Evolutionary conservation across 2,329 filamentous ascomycete species (phyloP).

Genomic region (Rhinocladiella similis): DNA sequence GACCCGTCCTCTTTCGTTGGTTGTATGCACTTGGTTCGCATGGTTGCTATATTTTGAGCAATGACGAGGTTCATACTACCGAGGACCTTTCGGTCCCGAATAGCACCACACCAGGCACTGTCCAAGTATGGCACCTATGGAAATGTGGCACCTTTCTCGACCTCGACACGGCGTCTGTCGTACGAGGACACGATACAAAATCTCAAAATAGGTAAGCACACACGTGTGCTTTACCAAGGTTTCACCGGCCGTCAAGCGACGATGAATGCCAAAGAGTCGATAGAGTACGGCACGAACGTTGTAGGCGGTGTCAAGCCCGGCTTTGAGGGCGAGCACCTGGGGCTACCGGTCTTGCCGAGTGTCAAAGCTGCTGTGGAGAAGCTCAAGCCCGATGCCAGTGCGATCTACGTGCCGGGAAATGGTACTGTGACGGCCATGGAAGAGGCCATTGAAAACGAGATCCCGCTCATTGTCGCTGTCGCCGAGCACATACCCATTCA

Average conservation of each 20-base stretch:
- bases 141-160: conserved; percentile 27
- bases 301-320: conserved; percentile 76
- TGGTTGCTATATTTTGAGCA: neutral
- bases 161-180: conserved; percentile 6
- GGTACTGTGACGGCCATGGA: conserved; percentile 72
- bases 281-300: conserved; percentile 77
- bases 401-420: conserved; percentile 76
- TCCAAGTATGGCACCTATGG: conserved; percentile 18
- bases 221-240: conserved; percentile 68
- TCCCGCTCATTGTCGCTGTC: conserved; percentile 75
- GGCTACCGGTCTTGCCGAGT: conserved; percentile 68
- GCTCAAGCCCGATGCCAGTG: conserved; percentile 73
- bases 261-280: conserved; percentile 72
- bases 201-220: conserved; percentile 66
- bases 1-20: neutral
- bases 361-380: conserved; percentile 68
- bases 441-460: conserved; percentile 76
- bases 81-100: conserved; percentile 18
- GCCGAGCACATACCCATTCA: conserved; percentile 79
- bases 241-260: conserved; percentile 70
- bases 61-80: conserved; percentile 21
- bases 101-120: conserved; percentile 7
- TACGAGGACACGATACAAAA: conserved; percentile 66
- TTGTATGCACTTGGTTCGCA: neutral
- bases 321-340: conserved; percentile 69